Evolutionary conservation across 2,329 filamentous ascomycete species (phyloP), one percentile per base, ranked within the genome.

Genomic region (Tothia fuscella): DNA sequence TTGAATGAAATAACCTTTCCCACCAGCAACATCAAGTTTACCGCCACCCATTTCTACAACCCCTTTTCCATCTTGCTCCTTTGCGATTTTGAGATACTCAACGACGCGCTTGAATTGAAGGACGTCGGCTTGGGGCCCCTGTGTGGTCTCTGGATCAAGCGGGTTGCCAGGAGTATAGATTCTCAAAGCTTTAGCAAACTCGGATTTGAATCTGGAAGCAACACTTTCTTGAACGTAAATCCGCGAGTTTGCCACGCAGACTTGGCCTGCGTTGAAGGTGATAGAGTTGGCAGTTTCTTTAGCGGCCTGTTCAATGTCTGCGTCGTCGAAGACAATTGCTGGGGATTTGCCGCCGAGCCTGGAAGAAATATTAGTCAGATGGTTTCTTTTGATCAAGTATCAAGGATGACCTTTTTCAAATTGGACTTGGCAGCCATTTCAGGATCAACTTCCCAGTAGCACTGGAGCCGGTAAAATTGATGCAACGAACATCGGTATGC

Each of bases 221-320:
- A 72, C 60, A 13, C 54, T 59, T 21, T 67, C 63, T 17, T 77
- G 71, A 3, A 77, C 72, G 46, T 75, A 76, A 17, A 77, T 62
- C 3, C 73, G 63, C 7, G 70, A 72, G 47, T 71, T 76, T 0
- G 74, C 72, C 54, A 75, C 68, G 56, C 76, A 80, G 2, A 70
- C 65, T 50, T 80, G 76, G 0, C 76, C 74, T 40, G 67, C 69
- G 51, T 75, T 68, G 47, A 60, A 62, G 44, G 69, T 64, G 38
- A 78, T 66, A 47, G 73, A 74, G 46, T 58, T 59, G 9, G 56
- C 54, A 36, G 58, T 59, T 47, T 63, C 38, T 9, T 25, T 19
- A 19, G 46, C 54, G 7, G 58, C 57, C 47, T 56, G 49, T 17
- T 52, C 48, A 24, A 61, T 41, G 36, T 60, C 51, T 16, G 56